Evolutionary conservation across 306 rosid genomes (phyloP).

Genomic region (Betula pendula): DNA sequence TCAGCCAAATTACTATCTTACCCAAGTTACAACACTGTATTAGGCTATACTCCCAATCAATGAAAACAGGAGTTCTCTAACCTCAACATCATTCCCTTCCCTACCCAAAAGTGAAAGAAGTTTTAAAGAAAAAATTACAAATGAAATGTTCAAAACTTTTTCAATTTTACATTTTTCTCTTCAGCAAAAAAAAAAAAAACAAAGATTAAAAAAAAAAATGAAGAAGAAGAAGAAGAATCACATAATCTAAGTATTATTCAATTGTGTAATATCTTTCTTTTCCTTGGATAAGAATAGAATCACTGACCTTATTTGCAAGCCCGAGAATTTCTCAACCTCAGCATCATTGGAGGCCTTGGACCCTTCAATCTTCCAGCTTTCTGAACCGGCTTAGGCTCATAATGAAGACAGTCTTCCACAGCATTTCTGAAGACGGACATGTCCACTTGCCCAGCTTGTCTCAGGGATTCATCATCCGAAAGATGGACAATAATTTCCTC

Average conservation of each 20-base stretch:
- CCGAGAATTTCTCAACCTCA: slow-evolving; percentile 68
- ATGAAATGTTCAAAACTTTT: neutral
- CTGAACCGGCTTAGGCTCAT: slow-evolving; percentile 30
- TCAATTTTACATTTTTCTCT: neutral
- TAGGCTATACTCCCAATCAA: neutral
- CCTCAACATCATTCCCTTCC: neutral
- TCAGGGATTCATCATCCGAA: slow-evolving; percentile 56
- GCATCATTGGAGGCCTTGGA: slow-evolving; percentile 25
- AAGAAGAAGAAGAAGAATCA: neutral
- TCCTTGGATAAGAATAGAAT: neutral
- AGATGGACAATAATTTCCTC: no score
- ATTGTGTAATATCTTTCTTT: neutral
- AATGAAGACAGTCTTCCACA: slow-evolving; percentile 73
- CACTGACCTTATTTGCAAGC: slow-evolving; percentile 68
- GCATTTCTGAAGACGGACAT: slow-evolving; percentile 80
- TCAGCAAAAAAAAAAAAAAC: neutral
- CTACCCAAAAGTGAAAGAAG: neutral
- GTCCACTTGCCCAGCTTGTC: slow-evolving; percentile 43
- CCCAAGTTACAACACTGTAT: neutral
- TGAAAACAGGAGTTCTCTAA: neutral
- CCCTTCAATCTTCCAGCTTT: slow-evolving; percentile 32
- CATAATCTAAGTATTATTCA: neutral
- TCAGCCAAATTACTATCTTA: neutral
- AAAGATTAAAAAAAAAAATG: neutral
- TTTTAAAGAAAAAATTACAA: neutral